Conservation (phyloP, 768 basidiomycete species). For the Tulasnella sp. region DNA sequence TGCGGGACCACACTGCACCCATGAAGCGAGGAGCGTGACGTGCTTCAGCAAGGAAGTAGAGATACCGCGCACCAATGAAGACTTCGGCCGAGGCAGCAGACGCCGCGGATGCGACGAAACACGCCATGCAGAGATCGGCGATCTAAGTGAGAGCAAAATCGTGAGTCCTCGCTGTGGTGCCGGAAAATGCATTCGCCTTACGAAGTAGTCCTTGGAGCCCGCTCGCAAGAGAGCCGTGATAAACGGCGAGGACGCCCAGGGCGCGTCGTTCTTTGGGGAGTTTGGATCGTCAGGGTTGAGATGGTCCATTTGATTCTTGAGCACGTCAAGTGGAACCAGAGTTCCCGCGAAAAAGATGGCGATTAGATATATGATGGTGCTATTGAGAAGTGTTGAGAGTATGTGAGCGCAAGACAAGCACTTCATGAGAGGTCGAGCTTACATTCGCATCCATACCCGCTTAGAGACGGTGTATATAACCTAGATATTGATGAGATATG, state of each 20-base stretch:
- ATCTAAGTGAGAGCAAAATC: neutral
- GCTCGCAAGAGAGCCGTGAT: neutral
- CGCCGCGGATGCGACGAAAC: conserved; percentile 6
- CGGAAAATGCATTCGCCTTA: neutral
- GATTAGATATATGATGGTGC: neutral
- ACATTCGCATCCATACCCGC: neutral
- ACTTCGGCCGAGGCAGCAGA: conserved; percentile 8
- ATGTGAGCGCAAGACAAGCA: neutral
- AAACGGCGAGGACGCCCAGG: neutral
- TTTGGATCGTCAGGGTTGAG: neutral
- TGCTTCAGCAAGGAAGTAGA: conserved; percentile 9
- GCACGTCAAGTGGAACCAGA: neutral
- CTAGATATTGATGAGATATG: neutral
- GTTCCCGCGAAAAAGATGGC: neutral
- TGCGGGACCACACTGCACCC: neutral
- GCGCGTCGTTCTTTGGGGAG: neutral
- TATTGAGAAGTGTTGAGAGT: neutral
- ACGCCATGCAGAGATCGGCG: neutral
- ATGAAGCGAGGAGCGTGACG: conserved; percentile 15
- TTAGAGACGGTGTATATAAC: neutral
- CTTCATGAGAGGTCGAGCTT: neutral
- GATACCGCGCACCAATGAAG: conserved; percentile 13
- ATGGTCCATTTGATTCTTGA: neutral
- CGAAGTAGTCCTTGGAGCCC: neutral
- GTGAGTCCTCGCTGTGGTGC: neutral